phyloP scores from a whole-genome alignment of 2,329 filamentous ascomycete species.

The Tolypocladium tropicale region DNA sequence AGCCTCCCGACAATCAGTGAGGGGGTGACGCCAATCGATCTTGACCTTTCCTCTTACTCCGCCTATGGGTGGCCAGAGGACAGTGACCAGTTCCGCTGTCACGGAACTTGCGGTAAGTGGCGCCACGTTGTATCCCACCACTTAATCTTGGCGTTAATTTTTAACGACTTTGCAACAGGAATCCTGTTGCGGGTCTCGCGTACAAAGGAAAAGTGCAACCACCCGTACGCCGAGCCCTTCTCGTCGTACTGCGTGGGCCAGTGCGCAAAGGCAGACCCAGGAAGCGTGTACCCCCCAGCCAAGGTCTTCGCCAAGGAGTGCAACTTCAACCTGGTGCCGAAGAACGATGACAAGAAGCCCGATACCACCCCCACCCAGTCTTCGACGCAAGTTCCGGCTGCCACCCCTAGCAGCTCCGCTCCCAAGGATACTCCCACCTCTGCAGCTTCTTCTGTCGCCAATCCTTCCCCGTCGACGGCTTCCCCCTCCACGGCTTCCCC shows the following conservation, averaged over 20 bases:
- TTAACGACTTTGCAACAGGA: background rate
- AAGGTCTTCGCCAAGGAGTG: background rate
- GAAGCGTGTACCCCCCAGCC: background rate
- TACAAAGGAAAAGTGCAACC: background rate
- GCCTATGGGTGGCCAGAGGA: background rate
- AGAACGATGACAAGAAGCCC: background rate
- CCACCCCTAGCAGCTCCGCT: background rate
- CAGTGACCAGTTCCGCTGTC: conserved; percentile 1
- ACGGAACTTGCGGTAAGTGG: conserved; percentile 1
- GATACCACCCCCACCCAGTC: background rate
- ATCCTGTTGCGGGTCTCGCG: background rate
- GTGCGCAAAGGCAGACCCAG: background rate
- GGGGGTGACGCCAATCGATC: background rate
- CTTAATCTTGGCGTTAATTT: too few relatives aligned
- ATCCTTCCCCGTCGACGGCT: background rate
- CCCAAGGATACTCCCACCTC: background rate
- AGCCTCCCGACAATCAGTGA: background rate
- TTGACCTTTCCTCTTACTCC: background rate
- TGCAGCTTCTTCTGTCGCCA: background rate
- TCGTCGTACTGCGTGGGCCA: background rate
- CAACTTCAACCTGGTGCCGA: background rate
- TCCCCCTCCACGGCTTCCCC: background rate
- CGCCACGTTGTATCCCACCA: too few relatives aligned
- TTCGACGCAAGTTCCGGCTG: background rate
- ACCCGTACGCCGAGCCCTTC: background rate